A percentile compares a stretch with the other conserved stretches of the same genome.
phyloP scores from a whole-genome alignment of 139 green algal genomes.

The Chloropicon primus region DNA sequence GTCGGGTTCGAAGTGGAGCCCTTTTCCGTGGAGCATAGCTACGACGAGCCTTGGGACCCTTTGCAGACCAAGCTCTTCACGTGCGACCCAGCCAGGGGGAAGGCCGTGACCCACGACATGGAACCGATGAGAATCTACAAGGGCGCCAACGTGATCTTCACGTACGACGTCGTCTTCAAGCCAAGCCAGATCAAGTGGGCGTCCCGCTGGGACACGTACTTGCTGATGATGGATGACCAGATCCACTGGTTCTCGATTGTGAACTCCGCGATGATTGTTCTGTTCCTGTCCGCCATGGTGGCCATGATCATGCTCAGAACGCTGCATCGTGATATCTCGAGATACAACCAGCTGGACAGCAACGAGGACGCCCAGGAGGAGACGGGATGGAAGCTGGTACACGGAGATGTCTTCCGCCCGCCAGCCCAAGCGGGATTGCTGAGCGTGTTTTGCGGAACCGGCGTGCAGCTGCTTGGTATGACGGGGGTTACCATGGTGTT shows the following conservation, averaged over 20 bases:
- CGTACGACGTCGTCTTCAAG: constrained; percentile 87
- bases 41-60: constrained; percentile 59
- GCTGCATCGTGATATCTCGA: constrained; percentile 84
- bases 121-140: constrained; percentile 61
- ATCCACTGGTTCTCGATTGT: constrained; percentile 99
- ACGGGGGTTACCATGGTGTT: constrained; percentile 87
- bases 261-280: constrained; percentile 98
- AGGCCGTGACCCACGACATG: constrained; percentile 60
- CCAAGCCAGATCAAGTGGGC: constrained; percentile 82
- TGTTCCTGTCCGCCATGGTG: constrained; percentile 97
- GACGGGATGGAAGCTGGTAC: constrained; percentile 95
- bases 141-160: constrained; percentile 86
- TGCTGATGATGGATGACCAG: constrained; percentile 82
- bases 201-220: constrained; percentile 95
- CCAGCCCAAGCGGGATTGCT: constrained; percentile 55
- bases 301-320: constrained; percentile 98
- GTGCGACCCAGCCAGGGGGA: constrained; percentile 68
- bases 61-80: constrained; percentile 57
- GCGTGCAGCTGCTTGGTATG: constrained; percentile 89
- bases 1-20: constrained; percentile 97
- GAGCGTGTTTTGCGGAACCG: constrained; percentile 79
- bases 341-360: constrained; percentile 95
- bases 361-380: constrained; percentile 86
- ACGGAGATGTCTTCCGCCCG: constrained; percentile 96
- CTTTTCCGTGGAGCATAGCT: constrained; percentile 79